Percentiles rank a stretch among this genome's conserved stretches.
Conservation (phyloP, 1,284 basidiomycete species). For the Porogramme epimiltina region DNA sequence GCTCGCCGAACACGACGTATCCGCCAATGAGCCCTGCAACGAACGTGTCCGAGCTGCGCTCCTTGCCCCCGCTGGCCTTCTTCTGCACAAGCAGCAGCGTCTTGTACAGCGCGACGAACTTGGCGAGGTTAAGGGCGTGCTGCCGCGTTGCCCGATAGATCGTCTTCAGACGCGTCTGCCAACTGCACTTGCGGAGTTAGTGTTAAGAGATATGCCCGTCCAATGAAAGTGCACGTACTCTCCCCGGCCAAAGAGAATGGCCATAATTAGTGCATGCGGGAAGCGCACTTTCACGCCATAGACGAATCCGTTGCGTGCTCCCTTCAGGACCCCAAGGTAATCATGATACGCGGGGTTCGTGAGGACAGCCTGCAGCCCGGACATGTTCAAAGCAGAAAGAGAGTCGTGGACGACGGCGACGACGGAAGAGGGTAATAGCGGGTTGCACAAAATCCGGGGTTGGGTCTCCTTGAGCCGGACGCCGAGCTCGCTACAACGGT, state of each 20-base stretch:
- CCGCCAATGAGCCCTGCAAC: slow-evolving; percentile 92
- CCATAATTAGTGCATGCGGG: slow-evolving; percentile 99
- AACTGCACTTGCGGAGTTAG: slow-evolving; percentile 46
- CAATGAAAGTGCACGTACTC: slow-evolving; percentile 58
- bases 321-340: slow-evolving; percentile 90
- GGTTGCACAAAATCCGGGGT: no score
- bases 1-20: slow-evolving; percentile 91
- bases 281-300: slow-evolving; percentile 93
- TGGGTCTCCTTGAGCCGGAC: no score
- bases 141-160: slow-evolving; percentile 90
- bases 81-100: slow-evolving; percentile 80
- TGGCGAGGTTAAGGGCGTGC: slow-evolving; percentile 87
- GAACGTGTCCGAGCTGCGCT: slow-evolving; percentile 83
- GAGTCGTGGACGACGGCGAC: background rate
- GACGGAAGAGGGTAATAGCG: background rate
- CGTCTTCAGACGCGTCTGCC: slow-evolving; percentile 62
- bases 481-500: no score
- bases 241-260: slow-evolving; percentile 90
- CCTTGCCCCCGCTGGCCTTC: slow-evolving; percentile 80
- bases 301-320: slow-evolving; percentile 92
- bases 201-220: background rate
- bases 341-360: slow-evolving; percentile 84
- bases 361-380: slow-evolving; percentile 41
- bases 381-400: slow-evolving; percentile 18
- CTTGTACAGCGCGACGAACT: slow-evolving; percentile 96